Evolutionary conservation across 2,329 filamentous ascomycete species (phyloP).

Genomic region (Mariannaea sp.): DNA sequence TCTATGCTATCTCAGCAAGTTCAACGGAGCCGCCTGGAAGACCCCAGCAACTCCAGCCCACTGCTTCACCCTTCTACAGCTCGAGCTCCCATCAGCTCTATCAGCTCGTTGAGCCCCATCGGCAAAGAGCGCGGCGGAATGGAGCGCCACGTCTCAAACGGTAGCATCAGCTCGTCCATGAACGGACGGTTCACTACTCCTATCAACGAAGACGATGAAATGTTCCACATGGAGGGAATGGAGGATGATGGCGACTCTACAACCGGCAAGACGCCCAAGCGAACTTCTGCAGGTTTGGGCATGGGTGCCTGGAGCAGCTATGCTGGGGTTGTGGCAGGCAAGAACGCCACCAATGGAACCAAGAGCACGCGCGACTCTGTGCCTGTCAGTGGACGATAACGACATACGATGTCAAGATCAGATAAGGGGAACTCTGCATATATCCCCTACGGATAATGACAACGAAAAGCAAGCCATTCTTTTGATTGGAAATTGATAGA

Average conservation of each 20-base stretch:
- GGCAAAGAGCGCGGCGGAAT: conserved; percentile 49
- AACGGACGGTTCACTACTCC: conserved; percentile 66
- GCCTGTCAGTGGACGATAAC: conserved; percentile 42
- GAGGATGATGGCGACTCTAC: conserved; percentile 64
- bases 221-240: conserved; percentile 67
- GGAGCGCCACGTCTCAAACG: conserved; percentile 64
- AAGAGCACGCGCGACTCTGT: conserved; percentile 40
- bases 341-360: conserved; percentile 34
- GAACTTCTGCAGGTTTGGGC: conserved; percentile 51
- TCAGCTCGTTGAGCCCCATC: conserved; percentile 46
- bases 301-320: conserved; percentile 50
- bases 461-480: conserved; percentile 11
- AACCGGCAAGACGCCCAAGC: conserved; percentile 52
- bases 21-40: conserved; percentile 61
- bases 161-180: conserved; percentile 59
- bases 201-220: conserved; percentile 67
- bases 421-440: neutral
- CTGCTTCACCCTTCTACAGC: conserved; percentile 57
- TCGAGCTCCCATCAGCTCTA: conserved; percentile 45
- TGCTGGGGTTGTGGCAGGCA: conserved; percentile 43
- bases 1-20: conserved; percentile 66
- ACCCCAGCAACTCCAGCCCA: conserved; percentile 52
- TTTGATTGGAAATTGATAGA: conserved; percentile 25
- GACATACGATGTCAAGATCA: neutral
- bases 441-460: conserved; percentile 1